These are phyloP conservation scores for Rhododendron vialii DNA, from an alignment of 148 eudicot species.

Conservation along the genomic window DNA sequence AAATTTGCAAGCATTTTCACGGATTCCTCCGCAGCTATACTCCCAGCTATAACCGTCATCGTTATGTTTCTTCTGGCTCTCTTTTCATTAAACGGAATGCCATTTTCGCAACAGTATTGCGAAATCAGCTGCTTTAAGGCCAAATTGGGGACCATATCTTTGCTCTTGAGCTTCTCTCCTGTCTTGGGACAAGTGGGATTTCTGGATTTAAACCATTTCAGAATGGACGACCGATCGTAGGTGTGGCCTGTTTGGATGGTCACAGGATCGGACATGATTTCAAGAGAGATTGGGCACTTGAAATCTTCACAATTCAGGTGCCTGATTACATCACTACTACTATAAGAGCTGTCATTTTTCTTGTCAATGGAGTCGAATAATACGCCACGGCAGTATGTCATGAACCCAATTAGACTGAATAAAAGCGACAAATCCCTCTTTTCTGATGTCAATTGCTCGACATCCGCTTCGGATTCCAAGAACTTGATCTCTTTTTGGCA, in stretches of 20 bases:
- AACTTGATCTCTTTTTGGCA: conserved; percentile 58
- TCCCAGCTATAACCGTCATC: conserved; percentile 17
- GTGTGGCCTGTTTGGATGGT: conserved; percentile 75
- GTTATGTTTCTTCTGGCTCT: conserved; percentile 10
- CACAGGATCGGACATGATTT: conserved; percentile 83
- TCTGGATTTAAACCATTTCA: conserved; percentile 68
- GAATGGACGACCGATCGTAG: conserved; percentile 65
- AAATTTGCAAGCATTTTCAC: conserved; percentile 43
- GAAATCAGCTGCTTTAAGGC: conserved; percentile 48
- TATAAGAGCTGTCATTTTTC: neutral
- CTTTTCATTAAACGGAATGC: conserved; percentile 23
- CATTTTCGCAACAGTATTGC: conserved; percentile 42
- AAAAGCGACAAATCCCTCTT: conserved; percentile 31
- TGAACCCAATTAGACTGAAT: conserved; percentile 39
- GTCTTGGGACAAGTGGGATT: conserved; percentile 74
- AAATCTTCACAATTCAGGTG: conserved; percentile 61
- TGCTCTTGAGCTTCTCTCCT: conserved; percentile 43
- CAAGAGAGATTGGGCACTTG: conserved; percentile 81
- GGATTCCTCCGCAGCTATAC: conserved; percentile 46
- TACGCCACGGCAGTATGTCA: conserved; percentile 56
- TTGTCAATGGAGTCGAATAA: conserved; percentile 32
- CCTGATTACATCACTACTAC: neutral
- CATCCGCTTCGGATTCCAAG: conserved; percentile 45
- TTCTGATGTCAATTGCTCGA: conserved; percentile 20
- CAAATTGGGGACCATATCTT: conserved; percentile 59